Evolutionary conservation across 495 filamentous ascomycete genomes (phyloP), one percentile per base, ranked within the genome.

Genomic region (Aspergillus bridgeri): DNA sequence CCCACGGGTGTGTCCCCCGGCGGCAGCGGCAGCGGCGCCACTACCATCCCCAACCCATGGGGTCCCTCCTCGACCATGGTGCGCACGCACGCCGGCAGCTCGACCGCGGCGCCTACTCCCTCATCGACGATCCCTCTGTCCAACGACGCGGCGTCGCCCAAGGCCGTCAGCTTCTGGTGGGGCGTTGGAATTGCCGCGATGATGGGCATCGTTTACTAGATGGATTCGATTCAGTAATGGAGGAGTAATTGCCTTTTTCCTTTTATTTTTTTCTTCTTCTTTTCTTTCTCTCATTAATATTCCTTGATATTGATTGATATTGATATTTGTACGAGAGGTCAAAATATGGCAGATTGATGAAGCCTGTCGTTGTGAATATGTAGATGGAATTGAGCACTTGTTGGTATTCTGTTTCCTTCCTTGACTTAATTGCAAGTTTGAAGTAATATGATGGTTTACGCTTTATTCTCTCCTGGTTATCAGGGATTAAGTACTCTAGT

Each of bases 11-110:
- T 51, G 5, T 56, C 52, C n/a, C 46, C 58, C 11, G 24, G 23
- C 5, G 7, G n/a, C 23, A 54, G 17, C 33, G 9, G 9, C 33
- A 13, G 33, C 33, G 33, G 33, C 17, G 33, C 33, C 33, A 38
- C 55, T 29, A 19, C 21, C 5, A 24, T 61, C 15, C 45, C 59
- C 2, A 61, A 61, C 54, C 59, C 59, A 22, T 61, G 59, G 59
- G 25, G 13, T 11, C 48, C 54, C 1, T 33, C 59, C 1, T 50
- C 59, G 4, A 44, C 49, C 1, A 44, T 45, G n/a, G 20, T 20
- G 29, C 3, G 25, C 1, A 50, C 54, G 3, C 38, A 23, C 33
- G 22, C 45, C 7, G 23, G 43, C 17, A 48, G 21, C 50, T 44
- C 55, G 0, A 53, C 42, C 9, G 42, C 53, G 4, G 23, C 53